Evolutionary conservation across 129 eudicot genomes (phyloP).

Genomic region (Scalesia atractyloides): DNA sequence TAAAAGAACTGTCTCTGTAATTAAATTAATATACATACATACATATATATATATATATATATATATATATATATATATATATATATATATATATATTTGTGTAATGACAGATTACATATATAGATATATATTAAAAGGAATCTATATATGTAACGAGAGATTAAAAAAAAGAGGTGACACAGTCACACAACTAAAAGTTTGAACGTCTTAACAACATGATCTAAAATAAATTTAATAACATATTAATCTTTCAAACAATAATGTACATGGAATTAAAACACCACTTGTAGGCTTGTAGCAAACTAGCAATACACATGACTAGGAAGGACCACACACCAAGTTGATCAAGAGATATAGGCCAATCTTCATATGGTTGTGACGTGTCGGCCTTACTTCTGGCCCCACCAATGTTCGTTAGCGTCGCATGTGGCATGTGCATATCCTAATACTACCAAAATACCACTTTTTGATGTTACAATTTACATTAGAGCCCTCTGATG

Average conservation of each 20-base stretch:
- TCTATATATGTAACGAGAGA: no score
- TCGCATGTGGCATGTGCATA: conserved; percentile 3
- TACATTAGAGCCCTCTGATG: background rate
- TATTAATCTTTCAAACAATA: background rate
- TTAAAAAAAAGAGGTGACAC: no score
- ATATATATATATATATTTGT: no score
- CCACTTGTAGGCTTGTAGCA: background rate
- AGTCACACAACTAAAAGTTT: no score
- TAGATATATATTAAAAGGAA: no score
- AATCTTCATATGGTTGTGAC: conserved; percentile 11
- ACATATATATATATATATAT: no score
- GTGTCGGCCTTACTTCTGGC: conserved; percentile 10
- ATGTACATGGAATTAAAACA: background rate
- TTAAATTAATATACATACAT: no score
- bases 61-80: no score
- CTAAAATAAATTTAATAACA: background rate
- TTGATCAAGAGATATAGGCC: conserved; percentile 19
- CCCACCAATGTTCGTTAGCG: conserved; percentile 13
- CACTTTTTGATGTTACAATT: background rate
- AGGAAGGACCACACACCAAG: conserved; percentile 24
- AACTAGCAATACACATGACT: background rate
- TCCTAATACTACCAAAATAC: conserved; percentile 25
- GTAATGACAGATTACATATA: no score
- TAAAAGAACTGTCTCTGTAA: no score
- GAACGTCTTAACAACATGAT: no score